Evolutionary conservation across 2,329 filamentous ascomycete genomes (phyloP).

Genomic region (Epichloe gansuensis): DNA sequence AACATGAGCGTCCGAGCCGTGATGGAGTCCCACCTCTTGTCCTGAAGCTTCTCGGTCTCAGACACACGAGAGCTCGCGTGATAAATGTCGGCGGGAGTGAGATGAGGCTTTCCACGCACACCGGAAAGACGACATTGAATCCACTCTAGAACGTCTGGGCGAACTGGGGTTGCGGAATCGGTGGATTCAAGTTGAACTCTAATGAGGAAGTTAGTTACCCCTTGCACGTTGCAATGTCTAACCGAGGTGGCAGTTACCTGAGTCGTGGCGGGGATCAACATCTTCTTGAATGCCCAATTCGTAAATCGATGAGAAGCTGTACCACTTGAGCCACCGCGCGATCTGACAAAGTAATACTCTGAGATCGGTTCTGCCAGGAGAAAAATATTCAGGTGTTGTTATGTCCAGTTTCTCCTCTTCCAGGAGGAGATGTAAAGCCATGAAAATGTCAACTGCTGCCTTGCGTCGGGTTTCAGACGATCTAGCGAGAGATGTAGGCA

Average conservation of each 20-base stretch:
- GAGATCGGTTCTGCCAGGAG: slow-evolving; percentile 38
- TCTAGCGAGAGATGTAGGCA: slow-evolving; percentile 47
- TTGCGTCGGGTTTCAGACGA: slow-evolving; percentile 46
- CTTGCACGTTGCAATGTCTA: background rate
- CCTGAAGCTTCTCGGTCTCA: slow-evolving; percentile 23
- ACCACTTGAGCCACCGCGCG: slow-evolving; percentile 69
- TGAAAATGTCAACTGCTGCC: slow-evolving; percentile 53
- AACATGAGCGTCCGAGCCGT: slow-evolving; percentile 61
- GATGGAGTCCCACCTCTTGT: slow-evolving; percentile 31
- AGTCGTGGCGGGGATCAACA: slow-evolving; percentile 24
- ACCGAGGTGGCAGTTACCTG: slow-evolving; percentile 20
- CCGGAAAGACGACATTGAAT: slow-evolving; percentile 35
- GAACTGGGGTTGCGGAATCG: slow-evolving; percentile 22
- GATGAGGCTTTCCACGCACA: slow-evolving; percentile 24
- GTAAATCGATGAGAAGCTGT: slow-evolving; percentile 34
- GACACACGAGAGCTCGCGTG: slow-evolving; percentile 24
- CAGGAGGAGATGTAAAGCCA: slow-evolving; percentile 72
- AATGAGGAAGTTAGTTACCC: slow-evolving; percentile 1
- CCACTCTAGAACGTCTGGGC: slow-evolving; percentile 40
- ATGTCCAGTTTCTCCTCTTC: slow-evolving; percentile 81
- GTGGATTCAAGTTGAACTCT: slow-evolving; percentile 21
- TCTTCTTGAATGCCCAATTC: slow-evolving; percentile 42
- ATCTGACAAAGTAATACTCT: slow-evolving; percentile 72
- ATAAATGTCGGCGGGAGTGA: slow-evolving; percentile 34
- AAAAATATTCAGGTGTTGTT: slow-evolving; percentile 31